Evolutionary conservation across 805 yeast species (phyloP), one percentile per base, ranked within the genome.

Genomic region (Priceomyces medius): DNA sequence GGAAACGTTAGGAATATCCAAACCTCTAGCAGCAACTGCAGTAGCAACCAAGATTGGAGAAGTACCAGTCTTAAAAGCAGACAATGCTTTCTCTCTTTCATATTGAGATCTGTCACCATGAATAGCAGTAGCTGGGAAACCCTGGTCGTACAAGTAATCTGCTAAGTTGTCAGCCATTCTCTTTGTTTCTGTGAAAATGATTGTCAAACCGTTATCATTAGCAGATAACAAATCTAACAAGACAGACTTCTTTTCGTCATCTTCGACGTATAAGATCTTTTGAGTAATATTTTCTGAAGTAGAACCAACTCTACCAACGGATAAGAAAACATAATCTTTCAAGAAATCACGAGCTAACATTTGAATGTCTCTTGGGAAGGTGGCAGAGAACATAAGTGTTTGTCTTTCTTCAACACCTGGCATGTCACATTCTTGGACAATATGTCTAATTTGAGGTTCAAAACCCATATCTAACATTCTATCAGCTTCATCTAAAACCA

Each of bases 381-480:
- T 93, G 56, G 99, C 99, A 28, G 97, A 88, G 74, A 93, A 93
- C 96, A 93, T 88, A 59, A 93, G 81, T 29, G 99, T 93, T 75
- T 93, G 99, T 76, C 99, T 85, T 58, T 85, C 78, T 46, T 79
- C 74, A 43, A 87, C 95, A 51, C 76, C 82, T 48, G 99, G 97
- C 99, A 93, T 93, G 67, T 89, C 98, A 76, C 95, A 90, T 53
- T 86, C 95, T 71, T 91, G 95, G 48, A 93, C 99, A 61, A 93
- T 91, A 67, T 89, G 86, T 80, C 99, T 88, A 64, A 93, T 93
- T 79, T 93, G 99, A 52, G 97, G 97, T 77, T 93, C 99, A 75
- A 93, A 93, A 80, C 99, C 99, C 98, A 93, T 93, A 81, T 93
- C 99, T 74, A 93, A 83, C 99, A 93, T 93, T 77, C 99, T 88